phyloP scores from a whole-genome alignment of 140 eudicot genomes.

The Flaveria floridana region DNA sequence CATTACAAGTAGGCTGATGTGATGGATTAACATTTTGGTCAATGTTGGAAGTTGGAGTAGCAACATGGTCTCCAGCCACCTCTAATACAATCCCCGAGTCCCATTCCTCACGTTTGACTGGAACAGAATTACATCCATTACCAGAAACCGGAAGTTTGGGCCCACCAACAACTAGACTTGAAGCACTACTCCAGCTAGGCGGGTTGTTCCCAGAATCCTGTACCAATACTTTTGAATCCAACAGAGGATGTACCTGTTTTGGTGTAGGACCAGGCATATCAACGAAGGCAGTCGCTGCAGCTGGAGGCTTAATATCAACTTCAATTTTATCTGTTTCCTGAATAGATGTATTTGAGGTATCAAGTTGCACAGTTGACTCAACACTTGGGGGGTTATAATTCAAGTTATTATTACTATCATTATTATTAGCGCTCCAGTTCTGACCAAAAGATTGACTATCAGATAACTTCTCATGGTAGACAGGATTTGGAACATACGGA shows the following conservation, averaged over 20 bases:
- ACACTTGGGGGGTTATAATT: conserved; percentile 34
- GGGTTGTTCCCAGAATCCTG: conserved; percentile 48
- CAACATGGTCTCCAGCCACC: conserved; percentile 41
- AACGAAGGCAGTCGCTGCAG: conserved; percentile 30
- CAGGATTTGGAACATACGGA: conserved; percentile 14
- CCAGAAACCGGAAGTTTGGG: conserved; percentile 45
- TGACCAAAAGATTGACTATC: conserved; percentile 55
- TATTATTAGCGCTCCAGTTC: conserved; percentile 37
- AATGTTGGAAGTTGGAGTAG: conserved; percentile 46
- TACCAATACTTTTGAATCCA: conserved; percentile 31
- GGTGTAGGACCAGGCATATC: conserved; percentile 47
- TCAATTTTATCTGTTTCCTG: conserved; percentile 23
- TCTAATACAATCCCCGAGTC: conserved; percentile 51
- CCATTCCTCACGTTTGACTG: conserved; percentile 56
- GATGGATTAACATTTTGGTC: conserved; percentile 38
- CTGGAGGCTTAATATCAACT: conserved; percentile 24
- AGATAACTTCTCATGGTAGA: conserved; percentile 39
- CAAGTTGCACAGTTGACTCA: conserved; percentile 38
- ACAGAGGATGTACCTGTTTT: conserved; percentile 29
- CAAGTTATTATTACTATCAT: conserved; percentile 26
- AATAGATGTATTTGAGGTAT: conserved; percentile 18
- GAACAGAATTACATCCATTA: conserved; percentile 49
- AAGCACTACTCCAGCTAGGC: conserved; percentile 60
- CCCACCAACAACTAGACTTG: conserved; percentile 53
- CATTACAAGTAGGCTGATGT: conserved; percentile 39